Base-by-base conservation (phyloP, 345 rosid species). In the Melaleuca quinquenervia region DNA sequence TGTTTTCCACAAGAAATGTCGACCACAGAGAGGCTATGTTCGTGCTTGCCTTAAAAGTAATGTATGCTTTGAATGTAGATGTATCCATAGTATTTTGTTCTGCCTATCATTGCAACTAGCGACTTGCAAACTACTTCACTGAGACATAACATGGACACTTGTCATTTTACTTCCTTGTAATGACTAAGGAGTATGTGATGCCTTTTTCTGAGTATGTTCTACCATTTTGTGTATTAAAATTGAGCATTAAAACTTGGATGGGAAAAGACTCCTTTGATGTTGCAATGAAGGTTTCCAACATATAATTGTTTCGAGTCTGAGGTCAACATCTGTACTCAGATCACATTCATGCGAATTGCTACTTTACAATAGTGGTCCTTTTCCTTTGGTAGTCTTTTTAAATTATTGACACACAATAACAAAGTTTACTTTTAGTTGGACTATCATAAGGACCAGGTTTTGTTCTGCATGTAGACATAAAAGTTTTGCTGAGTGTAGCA, bases 1-100 rank as follows among this genome's bases (percentile, higher is more conserved):
- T 6, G 96, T 95, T 83, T 87, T 89, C 86, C 98, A 96, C 93
- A 93, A 94, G 91, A 91, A 93, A 84, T 94, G 98, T 83, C 94
- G 91, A 12, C 93, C 92, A 20, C 92, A 88, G 86, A 91, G 75
- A n/a, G 98, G 98, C 85, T 95, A 94, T 32, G 91, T 95, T 74
- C 98, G 98, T 29, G 99, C 97, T 88, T 92, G 91, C 88, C 92
- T 96, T 89, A 96, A 96, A 94, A 94, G 98, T 96, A 96, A 91
- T 85, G 90, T 89, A 85, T 86, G 88, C 93, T 92, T 91, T 82
- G 84, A n/a, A 53, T 82, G 20, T 50, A 24, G 32, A 82, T 82
- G 24, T 82, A 27, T 52, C 44, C 64, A 74, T 49, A 22, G 22
- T 58, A 64, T 74, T 44, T 53, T 24, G 36, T 10, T 16, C 6